phyloP scores from a whole-genome alignment of 1,284 basidiomycete genomes.

The Puccinia triticina region DNA sequence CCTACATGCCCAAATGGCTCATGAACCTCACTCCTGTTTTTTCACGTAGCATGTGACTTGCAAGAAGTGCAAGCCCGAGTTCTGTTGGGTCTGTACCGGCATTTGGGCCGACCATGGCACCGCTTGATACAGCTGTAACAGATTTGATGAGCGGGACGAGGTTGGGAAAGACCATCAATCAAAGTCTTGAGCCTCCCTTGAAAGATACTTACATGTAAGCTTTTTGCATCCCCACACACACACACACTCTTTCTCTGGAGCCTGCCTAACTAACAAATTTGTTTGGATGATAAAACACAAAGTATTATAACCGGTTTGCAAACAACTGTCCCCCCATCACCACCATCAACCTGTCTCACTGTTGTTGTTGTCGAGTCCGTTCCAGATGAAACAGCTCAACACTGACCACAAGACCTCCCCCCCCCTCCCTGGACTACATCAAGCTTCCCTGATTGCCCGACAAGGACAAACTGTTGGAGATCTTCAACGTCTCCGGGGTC shows the following conservation, averaged over 20 bases:
- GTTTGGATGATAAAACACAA: too few species aligned
- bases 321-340: too few species aligned
- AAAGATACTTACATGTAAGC: constrained; percentile 91
- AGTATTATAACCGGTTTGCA: constrained; percentile 98
- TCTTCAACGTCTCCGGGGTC: too few species aligned
- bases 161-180: constrained; percentile 81
- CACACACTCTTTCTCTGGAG: too few species aligned
- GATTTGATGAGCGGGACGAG: constrained; percentile 84
- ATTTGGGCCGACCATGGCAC: constrained; percentile 98
- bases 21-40: constrained; percentile 55
- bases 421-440: too few species aligned
- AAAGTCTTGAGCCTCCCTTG: constrained; percentile 80
- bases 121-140: constrained; percentile 96
- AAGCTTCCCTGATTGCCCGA: too few species aligned
- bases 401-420: too few species aligned
- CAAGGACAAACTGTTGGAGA: too few species aligned
- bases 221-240: neutral
- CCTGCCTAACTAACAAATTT: too few species aligned
- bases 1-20: neutral
- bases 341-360: too few species aligned
- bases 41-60: constrained; percentile 88
- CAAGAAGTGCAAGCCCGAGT: constrained; percentile 94
- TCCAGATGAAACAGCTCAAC: too few species aligned
- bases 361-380: too few species aligned
- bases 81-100: constrained; percentile 72